These are phyloP conservation scores for Mucor racemosus DNA, from an alignment of 371 early-diverging fungal genomes.

Conservation along the genomic window DNA sequence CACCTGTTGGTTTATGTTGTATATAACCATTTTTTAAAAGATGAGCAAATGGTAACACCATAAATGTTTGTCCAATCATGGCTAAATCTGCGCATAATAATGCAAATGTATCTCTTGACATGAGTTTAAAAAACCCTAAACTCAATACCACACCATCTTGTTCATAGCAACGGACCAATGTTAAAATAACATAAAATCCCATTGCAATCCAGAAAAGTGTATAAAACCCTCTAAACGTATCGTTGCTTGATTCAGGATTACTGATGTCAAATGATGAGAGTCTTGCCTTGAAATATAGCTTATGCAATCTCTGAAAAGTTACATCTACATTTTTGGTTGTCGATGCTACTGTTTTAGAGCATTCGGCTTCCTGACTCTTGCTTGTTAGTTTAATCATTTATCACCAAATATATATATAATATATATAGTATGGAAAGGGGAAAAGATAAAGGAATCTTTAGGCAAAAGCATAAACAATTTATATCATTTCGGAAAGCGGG, in stretches of 20 bases:
- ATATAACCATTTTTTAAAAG: conserved; percentile 56
- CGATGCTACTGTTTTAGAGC: too few species aligned
- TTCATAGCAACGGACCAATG: conserved; percentile 67
- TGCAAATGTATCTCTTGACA: conserved; percentile 65
- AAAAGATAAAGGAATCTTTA: too few species aligned
- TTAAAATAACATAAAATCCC: conserved; percentile 72
- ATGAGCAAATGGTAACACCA: conserved; percentile 60
- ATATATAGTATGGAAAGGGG: too few species aligned
- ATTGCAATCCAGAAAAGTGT: conserved; percentile 88
- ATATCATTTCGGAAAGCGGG: too few species aligned
- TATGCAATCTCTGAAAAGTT: conserved; percentile 11
- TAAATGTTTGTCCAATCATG: conserved; percentile 59
- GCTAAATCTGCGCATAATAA: conserved; percentile 66
- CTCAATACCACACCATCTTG: conserved; percentile 67
- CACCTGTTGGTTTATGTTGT: conserved; percentile 51
- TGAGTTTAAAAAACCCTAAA: conserved; percentile 54
- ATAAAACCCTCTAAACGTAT: conserved; percentile 79
- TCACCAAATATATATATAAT: too few species aligned
- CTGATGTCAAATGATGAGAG: conserved; percentile 39
- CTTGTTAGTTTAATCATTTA: too few species aligned
- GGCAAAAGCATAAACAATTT: too few species aligned
- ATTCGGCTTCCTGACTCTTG: too few species aligned
- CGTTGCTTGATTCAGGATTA: conserved; percentile 41
- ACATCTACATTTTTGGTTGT: too few species aligned
- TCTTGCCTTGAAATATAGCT: conserved; percentile 34